A percentile compares a stretch with the other conserved stretches of the same genome.
These are phyloP conservation scores for Friedmanniomyces simplex DNA, from an alignment of 495 filamentous ascomycete species.

Conservation along the genomic window DNA sequence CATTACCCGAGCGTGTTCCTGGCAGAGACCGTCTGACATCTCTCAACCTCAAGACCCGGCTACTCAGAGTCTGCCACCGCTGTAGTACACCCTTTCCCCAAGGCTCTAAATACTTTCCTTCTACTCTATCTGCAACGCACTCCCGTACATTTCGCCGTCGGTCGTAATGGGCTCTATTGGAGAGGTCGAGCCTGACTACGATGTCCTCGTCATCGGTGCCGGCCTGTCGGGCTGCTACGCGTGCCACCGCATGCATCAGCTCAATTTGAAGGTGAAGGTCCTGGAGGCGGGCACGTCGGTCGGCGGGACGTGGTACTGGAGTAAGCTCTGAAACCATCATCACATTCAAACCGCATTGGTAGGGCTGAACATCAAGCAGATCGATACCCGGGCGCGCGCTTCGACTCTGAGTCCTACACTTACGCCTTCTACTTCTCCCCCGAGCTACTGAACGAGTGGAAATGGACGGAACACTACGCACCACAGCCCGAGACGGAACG, in stretches of 20 bases:
- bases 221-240: slow-evolving; percentile 14
- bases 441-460: slow-evolving; percentile 8
- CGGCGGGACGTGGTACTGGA: slow-evolving; percentile 13
- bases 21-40: too few relatives aligned
- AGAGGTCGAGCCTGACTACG: background rate
- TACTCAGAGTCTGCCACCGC: too few relatives aligned
- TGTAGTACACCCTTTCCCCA: too few relatives aligned
- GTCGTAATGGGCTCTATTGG: background rate
- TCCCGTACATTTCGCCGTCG: too few relatives aligned
- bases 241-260: slow-evolving; percentile 1
- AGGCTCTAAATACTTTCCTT: too few relatives aligned
- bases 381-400: background rate
- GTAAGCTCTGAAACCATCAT: background rate
- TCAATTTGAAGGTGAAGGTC: slow-evolving; percentile 2
- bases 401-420: slow-evolving; percentile 6
- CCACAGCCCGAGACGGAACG: slow-evolving; percentile 10
- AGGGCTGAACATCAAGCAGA: background rate
- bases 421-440: slow-evolving; percentile 14
- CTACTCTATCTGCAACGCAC: too few relatives aligned
- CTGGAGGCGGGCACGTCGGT: slow-evolving; percentile 1
- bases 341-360: background rate
- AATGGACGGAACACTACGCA: slow-evolving; percentile 7
- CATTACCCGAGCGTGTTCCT: too few relatives aligned
- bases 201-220: slow-evolving; percentile 13
- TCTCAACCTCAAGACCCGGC: too few relatives aligned